Base-by-base conservation (phyloP, 1,284 basidiomycete species). In the Psilocybe mexicana region DNA sequence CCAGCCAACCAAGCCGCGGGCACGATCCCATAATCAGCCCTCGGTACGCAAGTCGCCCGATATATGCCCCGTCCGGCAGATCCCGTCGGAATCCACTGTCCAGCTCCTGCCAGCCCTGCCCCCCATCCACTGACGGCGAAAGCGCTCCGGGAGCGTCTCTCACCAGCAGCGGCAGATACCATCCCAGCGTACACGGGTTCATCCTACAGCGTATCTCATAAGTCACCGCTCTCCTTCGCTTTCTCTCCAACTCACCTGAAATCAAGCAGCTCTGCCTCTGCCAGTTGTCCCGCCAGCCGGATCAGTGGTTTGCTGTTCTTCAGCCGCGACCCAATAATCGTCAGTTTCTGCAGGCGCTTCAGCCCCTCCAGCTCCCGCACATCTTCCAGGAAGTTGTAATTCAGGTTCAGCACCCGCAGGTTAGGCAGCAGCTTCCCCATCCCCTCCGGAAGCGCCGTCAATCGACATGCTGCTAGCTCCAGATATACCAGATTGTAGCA, bases 151-250 rank as follows among this genome's bases (percentile, higher is more conserved):
- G 84, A 57, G 81, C 76, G 67, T 87, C 87, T 64, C 79, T 80
- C 54, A 92, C 84, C 52, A 95, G 79, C 63, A 96, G 76, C 23
- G 95, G 94, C 25, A 96, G 80, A 73, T 97, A 97, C 87, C 93
- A 96, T 5, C 91, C 90, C n/a, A 96, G 83, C 26, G 94, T 96
- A 62, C 90, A 92, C 52, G 95, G 94, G 70, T 98, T 97, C 93
- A 96, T 96, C 77, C 78, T 79, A 62, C 51, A 18, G 18, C 18
- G 18, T 62, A 50, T 38, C 53, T 50, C 51, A 54, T 54, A 28
- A 30, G 10, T 45, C 23, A 52, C 24, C 40, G 38, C 51, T 42
- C 44, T 44, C 43, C 54, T 25, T n/a, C 18, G 55, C 57, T 57
- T 48, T 4, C 23, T 61, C 49, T 18, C 12, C 30, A 49, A 61